phyloP scores from a whole-genome alignment of 768 basidiomycete genomes.

The Pholiota molesta region DNA sequence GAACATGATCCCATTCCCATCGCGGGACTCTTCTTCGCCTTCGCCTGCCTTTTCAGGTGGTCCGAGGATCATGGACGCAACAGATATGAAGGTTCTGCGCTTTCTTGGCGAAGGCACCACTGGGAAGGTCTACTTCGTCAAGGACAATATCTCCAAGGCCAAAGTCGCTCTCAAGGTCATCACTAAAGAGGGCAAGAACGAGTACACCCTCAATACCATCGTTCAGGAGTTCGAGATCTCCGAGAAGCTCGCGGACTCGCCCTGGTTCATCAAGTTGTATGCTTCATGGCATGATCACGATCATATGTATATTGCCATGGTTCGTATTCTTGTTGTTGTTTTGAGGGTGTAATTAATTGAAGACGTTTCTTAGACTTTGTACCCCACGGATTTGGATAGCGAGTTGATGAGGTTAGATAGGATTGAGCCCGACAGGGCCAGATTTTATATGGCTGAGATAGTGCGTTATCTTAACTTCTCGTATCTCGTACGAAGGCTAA shows the following conservation, averaged over 20 bases:
- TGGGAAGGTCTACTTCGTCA: constrained; percentile 31
- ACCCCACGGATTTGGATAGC: constrained; percentile 33
- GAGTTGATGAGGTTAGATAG: constrained; percentile 30
- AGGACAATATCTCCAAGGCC: constrained; percentile 23
- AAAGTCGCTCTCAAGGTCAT: constrained; percentile 34
- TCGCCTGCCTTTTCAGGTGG: not conserved
- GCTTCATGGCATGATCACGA: constrained; percentile 26
- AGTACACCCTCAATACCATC: constrained; percentile 16
- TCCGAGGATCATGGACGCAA: constrained; percentile 14
- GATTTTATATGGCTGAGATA: constrained; percentile 38
- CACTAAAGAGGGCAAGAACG: constrained; percentile 21
- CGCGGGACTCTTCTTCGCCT: not conserved
- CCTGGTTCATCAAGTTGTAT: constrained; percentile 26
- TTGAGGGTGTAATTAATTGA: not conserved
- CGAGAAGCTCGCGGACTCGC: constrained; percentile 22
- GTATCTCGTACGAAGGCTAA: not conserved
- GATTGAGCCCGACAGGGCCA: constrained; percentile 26
- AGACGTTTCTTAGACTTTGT: constrained; percentile 22
- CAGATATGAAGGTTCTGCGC: constrained; percentile 24
- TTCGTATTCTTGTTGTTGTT: constrained; percentile 10
- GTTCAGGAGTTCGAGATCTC: constrained; percentile 25
- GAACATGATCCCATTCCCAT: not conserved
- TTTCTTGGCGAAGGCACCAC: constrained; percentile 31
- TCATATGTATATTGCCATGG: constrained; percentile 30
- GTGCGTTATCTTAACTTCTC: constrained; percentile 21